These are phyloP conservation scores for Tulasnella sp. DNA, from an alignment of 768 basidiomycete species.

Conservation along the genomic window DNA sequence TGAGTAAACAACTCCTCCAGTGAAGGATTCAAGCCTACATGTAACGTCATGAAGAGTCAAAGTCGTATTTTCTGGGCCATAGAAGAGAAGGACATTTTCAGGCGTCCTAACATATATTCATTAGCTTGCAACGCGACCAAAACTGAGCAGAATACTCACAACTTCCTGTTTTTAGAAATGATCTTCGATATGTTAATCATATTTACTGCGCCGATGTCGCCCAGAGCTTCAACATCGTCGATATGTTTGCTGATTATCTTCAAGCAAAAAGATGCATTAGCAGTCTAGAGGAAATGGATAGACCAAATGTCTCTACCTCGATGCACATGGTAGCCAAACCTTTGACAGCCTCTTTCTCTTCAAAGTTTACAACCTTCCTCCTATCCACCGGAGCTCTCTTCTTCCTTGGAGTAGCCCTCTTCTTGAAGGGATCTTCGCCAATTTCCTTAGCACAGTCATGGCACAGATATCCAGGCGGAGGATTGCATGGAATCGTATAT, in stretches of 20 bases:
- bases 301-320: slow-evolving; percentile 32
- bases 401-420: slow-evolving; percentile 42
- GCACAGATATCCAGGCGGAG: slow-evolving; percentile 69
- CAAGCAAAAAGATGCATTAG: slow-evolving; percentile 6
- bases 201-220: slow-evolving; percentile 76
- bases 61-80: slow-evolving; percentile 50
- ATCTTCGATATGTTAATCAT: slow-evolving; percentile 74
- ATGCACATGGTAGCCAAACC: slow-evolving; percentile 72
- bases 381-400: slow-evolving; percentile 52
- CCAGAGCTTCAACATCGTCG: slow-evolving; percentile 76
- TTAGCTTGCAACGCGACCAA: slow-evolving; percentile 12
- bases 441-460: slow-evolving; percentile 67
- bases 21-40: slow-evolving; percentile 36
- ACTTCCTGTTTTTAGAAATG: slow-evolving; percentile 61
- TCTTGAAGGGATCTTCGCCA: slow-evolving; percentile 79
- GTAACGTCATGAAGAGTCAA: slow-evolving; percentile 82
- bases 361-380: slow-evolving; percentile 52
- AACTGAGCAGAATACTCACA: slow-evolving; percentile 41
- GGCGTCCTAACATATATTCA: slow-evolving; percentile 39
- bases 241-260: slow-evolving; percentile 78
- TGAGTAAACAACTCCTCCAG: neutral
- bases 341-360: slow-evolving; percentile 47
- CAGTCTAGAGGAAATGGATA: neutral
- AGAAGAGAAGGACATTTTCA: slow-evolving; percentile 75
- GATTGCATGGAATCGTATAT: slow-evolving; percentile 66